A percentile compares a stretch with the other conserved stretches of the same genome.
These are phyloP conservation scores for Euphorbia celastroides DNA, from an alignment of 441 rosid species.

Conservation along the genomic window DNA sequence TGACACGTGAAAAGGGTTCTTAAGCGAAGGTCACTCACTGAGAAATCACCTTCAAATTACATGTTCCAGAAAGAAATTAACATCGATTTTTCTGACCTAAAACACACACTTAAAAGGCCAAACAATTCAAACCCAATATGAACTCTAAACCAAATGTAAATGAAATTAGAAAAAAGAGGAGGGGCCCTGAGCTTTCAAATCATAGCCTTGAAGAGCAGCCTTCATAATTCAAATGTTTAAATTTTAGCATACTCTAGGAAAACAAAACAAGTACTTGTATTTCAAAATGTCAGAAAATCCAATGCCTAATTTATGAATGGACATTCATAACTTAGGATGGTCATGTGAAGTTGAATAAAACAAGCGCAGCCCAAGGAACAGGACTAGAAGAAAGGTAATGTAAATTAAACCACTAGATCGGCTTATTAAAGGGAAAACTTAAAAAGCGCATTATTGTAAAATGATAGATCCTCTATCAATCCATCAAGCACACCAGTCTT, in stretches of 20 bases:
- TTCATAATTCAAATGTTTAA: not conserved
- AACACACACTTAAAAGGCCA: too few relatives aligned
- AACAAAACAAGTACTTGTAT: not conserved
- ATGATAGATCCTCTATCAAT: not conserved
- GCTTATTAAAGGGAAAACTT: too few relatives aligned
- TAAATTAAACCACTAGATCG: not conserved
- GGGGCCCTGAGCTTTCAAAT: not conserved
- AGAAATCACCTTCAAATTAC: not conserved
- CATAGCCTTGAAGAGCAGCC: not conserved
- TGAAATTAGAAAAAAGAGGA: not conserved
- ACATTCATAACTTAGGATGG: not conserved
- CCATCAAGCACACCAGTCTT: not conserved
- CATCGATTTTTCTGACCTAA: too few relatives aligned
- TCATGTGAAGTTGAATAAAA: not conserved
- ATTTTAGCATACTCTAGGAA: conserved; percentile 1
- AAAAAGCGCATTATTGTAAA: too few relatives aligned
- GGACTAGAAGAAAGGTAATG: not conserved
- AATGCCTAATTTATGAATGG: not conserved
- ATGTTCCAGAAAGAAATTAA: too few relatives aligned
- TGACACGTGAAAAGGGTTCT: not conserved
- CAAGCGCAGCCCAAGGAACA: too few relatives aligned
- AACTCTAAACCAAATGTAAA: not conserved
- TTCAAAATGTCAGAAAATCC: not conserved
- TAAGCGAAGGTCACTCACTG: too few relatives aligned
- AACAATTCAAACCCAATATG: not conserved